phyloP scores from a whole-genome alignment of 78 protist genomes.

The Isochrysis galbana region DNA sequence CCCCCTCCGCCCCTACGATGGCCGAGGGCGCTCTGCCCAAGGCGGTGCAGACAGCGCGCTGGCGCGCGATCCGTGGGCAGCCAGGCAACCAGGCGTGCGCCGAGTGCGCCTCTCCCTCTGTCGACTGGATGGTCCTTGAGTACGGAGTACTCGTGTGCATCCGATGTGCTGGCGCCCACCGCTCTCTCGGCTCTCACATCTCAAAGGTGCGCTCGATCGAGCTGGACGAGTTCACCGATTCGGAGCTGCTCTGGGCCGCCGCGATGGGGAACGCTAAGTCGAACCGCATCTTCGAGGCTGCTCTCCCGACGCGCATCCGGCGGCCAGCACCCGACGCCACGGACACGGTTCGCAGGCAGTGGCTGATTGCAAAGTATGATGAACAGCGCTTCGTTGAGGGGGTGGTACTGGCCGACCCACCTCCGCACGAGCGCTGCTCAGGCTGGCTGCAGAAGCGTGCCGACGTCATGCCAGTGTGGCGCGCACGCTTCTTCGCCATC shows the following conservation, averaged over 20 bases:
- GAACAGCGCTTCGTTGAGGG: no score
- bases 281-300: neutral
- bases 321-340: neutral
- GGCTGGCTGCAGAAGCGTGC: no score
- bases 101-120: neutral
- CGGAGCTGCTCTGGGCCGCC: neutral
- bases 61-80: no score
- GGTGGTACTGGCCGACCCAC: no score
- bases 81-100: neutral
- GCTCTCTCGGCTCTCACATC: slow-evolving; percentile 27
- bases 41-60: no score
- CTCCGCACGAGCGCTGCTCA: no score
- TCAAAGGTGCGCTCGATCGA: slow-evolving; percentile 1
- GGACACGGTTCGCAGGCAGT: no score
- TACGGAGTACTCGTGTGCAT: neutral
- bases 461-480: no score
- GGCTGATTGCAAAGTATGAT: no score
- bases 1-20: no score
- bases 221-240: neutral
- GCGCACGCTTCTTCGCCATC: no score
- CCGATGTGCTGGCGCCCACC: neutral
- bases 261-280: neutral
- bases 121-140: neutral
- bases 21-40: no score
- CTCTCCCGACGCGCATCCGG: neutral